Percentiles rank a stretch among this genome's conserved stretches.
These are phyloP conservation scores for Solanum verrucosum DNA, from an alignment of 257 asterid species.

Conservation along the genomic window DNA sequence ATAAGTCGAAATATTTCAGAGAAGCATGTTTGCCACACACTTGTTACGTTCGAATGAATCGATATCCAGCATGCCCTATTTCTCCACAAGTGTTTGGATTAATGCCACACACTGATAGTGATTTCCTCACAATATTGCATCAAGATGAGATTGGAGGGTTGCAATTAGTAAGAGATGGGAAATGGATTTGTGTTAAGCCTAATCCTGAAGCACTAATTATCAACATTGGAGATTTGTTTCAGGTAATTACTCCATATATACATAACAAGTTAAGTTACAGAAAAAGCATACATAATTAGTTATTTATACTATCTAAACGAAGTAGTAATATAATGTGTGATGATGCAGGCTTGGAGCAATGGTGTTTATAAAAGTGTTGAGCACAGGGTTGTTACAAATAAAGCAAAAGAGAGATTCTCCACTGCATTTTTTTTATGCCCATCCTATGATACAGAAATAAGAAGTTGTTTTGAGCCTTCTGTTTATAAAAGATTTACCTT, in stretches of 20 bases:
- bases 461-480: constrained; percentile 40
- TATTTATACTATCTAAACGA: not conserved
- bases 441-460: constrained; percentile 54
- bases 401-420: constrained; percentile 61
- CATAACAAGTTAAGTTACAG: not conserved
- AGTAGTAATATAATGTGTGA: not conserved
- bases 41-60: constrained; percentile 71
- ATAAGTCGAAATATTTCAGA: constrained; percentile 33
- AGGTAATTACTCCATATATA: constrained; percentile 28
- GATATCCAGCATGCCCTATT: constrained; percentile 61
- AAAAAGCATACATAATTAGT: not conserved
- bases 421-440: constrained; percentile 85
- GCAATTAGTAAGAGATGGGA: constrained; percentile 62
- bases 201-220: constrained; percentile 61
- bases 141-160: constrained; percentile 83
- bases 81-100: constrained; percentile 45
- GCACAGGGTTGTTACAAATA: constrained; percentile 74
- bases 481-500: constrained; percentile 63
- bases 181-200: constrained; percentile 80
- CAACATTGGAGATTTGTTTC: constrained; percentile 81
- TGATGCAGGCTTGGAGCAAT: constrained; percentile 92
- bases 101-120: constrained; percentile 82
- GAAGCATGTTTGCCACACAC: constrained; percentile 46
- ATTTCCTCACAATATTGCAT: constrained; percentile 67
- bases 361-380: constrained; percentile 73